Conservation (phyloP, 495 filamentous ascomycete genomes). For the Cudoniella acicularis region DNA sequence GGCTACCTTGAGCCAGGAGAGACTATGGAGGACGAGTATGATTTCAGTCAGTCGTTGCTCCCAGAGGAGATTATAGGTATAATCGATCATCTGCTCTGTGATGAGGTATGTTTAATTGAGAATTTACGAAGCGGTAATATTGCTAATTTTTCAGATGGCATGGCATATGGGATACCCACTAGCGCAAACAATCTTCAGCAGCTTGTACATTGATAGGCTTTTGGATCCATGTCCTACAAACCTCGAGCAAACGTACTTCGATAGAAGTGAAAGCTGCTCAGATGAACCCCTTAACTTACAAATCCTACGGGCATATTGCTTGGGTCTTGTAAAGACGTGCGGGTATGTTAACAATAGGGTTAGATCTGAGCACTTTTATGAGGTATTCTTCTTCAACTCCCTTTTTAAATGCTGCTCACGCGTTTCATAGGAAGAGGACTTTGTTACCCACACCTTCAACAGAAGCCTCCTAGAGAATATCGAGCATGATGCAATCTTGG, state of each 20-base stretch:
- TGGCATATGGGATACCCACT: constrained; percentile 96
- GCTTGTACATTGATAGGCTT: constrained; percentile 82
- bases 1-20: constrained; percentile 74
- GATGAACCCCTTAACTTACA: constrained; percentile 48
- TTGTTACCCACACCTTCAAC: constrained; percentile 85
- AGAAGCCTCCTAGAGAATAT: constrained; percentile 67
- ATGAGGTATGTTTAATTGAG: constrained; percentile 58
- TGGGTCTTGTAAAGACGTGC: constrained; percentile 80
- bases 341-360: constrained; percentile 73
- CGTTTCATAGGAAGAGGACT: constrained; percentile 79
- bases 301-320: constrained; percentile 80
- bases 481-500: constrained; percentile 49
- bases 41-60: constrained; percentile 62
- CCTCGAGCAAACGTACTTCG: constrained; percentile 69
- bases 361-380: constrained; percentile 76
- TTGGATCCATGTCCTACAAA: constrained; percentile 64
- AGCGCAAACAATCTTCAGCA: constrained; percentile 93
- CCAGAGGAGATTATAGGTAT: constrained; percentile 85
- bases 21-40: constrained; percentile 80
- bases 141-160: constrained; percentile 63
- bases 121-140: constrained; percentile 3
- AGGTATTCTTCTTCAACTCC: constrained; percentile 47
- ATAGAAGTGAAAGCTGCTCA: constrained; percentile 28
- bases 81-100: constrained; percentile 88
- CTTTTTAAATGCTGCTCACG: neutral